A percentile compares a stretch with the other conserved stretches of the same genome.
These are phyloP conservation scores for Acer campestre DNA, from an alignment of 345 rosid genomes.

Conservation along the genomic window DNA sequence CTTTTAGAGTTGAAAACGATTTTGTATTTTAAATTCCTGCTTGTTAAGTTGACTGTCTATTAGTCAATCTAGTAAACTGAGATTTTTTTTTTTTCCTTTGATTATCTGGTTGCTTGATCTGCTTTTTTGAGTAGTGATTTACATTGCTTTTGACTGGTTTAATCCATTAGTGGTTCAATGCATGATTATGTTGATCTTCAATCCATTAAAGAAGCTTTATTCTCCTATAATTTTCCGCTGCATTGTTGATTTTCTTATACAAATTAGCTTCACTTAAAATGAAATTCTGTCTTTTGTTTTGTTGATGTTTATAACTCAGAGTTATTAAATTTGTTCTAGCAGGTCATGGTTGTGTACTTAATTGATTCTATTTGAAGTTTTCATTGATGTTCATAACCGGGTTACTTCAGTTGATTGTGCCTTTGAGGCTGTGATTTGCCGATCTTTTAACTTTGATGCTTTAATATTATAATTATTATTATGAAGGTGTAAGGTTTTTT, in stretches of 20 bases:
- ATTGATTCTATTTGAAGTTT: neutral
- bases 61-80: neutral
- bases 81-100: neutral
- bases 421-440: neutral
- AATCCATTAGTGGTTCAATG: neutral
- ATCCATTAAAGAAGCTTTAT: neutral
- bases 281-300: conserved; percentile 5
- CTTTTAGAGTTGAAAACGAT: neutral
- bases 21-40: neutral
- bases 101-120: conserved; percentile 4
- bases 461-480: neutral
- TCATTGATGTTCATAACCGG: conserved; percentile 5
- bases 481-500: neutral
- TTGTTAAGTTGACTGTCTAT: conserved; percentile 5
- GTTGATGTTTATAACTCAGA: neutral
- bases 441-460: neutral
- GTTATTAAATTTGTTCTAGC: neutral
- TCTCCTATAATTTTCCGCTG: neutral
- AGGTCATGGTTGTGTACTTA: neutral
- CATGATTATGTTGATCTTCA: conserved; percentile 2
- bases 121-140: neutral
- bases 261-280: neutral
- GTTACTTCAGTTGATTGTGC: conserved; percentile 16
- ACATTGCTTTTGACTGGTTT: conserved; percentile 13
- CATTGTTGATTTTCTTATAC: neutral